Conservation (phyloP, 257 asterid genomes). For the Plectranthus barbatus region DNA sequence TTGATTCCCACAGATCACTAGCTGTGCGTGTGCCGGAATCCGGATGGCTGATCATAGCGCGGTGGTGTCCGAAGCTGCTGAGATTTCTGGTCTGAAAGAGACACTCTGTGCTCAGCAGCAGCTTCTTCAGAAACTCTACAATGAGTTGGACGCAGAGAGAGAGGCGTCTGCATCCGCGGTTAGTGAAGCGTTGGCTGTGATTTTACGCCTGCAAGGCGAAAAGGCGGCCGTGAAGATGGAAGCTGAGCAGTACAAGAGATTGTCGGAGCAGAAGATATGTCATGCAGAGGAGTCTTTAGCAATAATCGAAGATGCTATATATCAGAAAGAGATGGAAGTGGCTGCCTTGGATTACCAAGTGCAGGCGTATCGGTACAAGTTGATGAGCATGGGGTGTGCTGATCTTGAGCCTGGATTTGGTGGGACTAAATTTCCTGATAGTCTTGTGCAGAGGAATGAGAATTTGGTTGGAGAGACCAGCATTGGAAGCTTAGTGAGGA, state of each 20-base stretch:
- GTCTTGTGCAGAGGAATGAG: slow-evolving; percentile 34
- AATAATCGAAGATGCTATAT: slow-evolving; percentile 48
- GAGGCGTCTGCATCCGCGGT: slow-evolving; percentile 74
- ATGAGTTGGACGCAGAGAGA: slow-evolving; percentile 75
- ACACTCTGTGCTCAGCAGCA: slow-evolving; percentile 57
- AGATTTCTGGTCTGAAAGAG: slow-evolving; percentile 39
- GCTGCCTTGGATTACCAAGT: slow-evolving; percentile 59
- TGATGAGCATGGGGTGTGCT: slow-evolving; percentile 54
- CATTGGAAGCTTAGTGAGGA: slow-evolving; percentile 27
- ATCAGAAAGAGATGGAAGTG: slow-evolving; percentile 71
- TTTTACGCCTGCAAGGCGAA: slow-evolving; percentile 68
- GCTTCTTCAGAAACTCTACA: slow-evolving; percentile 68
- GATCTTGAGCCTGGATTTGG: slow-evolving; percentile 45
- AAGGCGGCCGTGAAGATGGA: slow-evolving; percentile 73
- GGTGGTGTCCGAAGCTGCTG: slow-evolving; percentile 22
- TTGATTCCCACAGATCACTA: neutral
- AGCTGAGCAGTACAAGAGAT: slow-evolving; percentile 67
- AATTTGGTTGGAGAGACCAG: slow-evolving; percentile 16
- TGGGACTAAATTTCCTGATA: slow-evolving; percentile 35
- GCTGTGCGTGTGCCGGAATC: neutral
- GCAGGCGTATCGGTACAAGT: slow-evolving; percentile 51
- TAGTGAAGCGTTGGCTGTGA: slow-evolving; percentile 63
- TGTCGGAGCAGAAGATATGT: slow-evolving; percentile 65
- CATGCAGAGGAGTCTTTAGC: slow-evolving; percentile 70
- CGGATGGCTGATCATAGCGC: slow-evolving; percentile 31